Base-by-base conservation (phyloP, 1,139 yeast genomes). In the Blastobotrys petasosporus region DNA sequence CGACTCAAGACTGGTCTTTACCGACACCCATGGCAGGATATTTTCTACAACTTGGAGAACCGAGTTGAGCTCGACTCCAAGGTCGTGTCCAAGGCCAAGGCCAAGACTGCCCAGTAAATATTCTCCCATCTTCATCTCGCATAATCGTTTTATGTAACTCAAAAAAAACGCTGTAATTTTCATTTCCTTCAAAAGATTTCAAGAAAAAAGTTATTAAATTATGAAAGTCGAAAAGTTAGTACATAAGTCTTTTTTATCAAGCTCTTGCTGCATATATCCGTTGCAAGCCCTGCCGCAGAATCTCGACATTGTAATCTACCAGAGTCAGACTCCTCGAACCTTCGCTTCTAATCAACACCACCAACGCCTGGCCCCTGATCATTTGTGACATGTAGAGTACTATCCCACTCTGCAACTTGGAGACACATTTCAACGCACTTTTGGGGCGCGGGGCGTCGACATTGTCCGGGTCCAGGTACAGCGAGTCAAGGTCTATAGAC, bases 341-440 rank as follows among this genome's bases (percentile, higher is more conserved):
- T 25, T 69, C 88, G 42, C 82, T 76, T 48, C 95, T 75, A 33
- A 87, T 81, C 50, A 90, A 73, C 1, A 95, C 95, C 37, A 92
- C 96, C 49, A 92, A 71, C 2, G 97, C 96, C 56, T 90, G 71
- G 0, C 97, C 97, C 55, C 94, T 75, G 48, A 92, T 85, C 95
- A 92, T 88, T 61, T 87, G 95, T 53, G 84, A 82, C 61, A 92
- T 72, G 59, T 88, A 88, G 39, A 92, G 71, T 31, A 85, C 78
- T 30, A 86, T 77, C 0, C 96, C 97, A 64, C 85, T 88, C 45
- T 85, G 85, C 49, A 92, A 70, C 53, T 75, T 78, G 31, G 95
- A 83, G 3, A 82, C 76, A 49, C 92, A 82, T 60, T 77, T 81
- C 44, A 84, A 66, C 4, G 25, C 25, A 7, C 25, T 20, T 7